These are phyloP conservation scores for Pachysandra terminalis DNA, from an alignment of 164 flowering plant species.

Conservation along the genomic window DNA sequence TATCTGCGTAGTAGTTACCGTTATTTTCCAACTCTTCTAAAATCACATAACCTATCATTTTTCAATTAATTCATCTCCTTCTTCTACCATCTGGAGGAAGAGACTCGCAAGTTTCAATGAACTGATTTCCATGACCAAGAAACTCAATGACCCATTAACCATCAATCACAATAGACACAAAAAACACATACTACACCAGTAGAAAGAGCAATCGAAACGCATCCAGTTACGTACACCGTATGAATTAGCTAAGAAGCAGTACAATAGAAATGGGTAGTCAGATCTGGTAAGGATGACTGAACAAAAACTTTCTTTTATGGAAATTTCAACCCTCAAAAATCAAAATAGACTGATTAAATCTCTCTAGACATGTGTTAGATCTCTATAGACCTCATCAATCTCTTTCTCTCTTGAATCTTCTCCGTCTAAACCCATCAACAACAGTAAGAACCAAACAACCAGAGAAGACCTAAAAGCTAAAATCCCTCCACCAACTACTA, in stretches of 20 bases:
- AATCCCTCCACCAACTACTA: constrained; percentile 6
- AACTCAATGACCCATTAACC: constrained; percentile 11
- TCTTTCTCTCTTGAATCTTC: constrained; percentile 14
- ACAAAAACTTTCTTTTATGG: constrained; percentile 15
- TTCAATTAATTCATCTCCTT: constrained; percentile 15
- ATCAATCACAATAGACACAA: background rate
- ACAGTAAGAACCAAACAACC: background rate
- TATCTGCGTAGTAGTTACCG: constrained; percentile 8
- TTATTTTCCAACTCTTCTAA: constrained; percentile 12
- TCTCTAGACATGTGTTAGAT: background rate
- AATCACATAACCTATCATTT: constrained; percentile 23
- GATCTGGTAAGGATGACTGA: constrained; percentile 19
- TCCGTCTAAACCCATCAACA: constrained; percentile 3
- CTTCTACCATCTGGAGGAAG: constrained; percentile 9
- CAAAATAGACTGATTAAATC: too few relatives aligned
- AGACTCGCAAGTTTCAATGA: background rate
- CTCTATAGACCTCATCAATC: constrained; percentile 7
- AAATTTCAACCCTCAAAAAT: constrained; percentile 7
- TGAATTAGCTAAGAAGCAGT: constrained; percentile 4
- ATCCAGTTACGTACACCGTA: background rate
- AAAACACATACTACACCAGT: background rate
- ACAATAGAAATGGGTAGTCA: constrained; percentile 13
- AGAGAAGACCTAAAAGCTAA: constrained; percentile 1
- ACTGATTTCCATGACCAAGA: constrained; percentile 10
- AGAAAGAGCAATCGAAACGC: background rate